phyloP scores from a whole-genome alignment of 176 grass and related monocot species.

The Triticum aestivum region DNA sequence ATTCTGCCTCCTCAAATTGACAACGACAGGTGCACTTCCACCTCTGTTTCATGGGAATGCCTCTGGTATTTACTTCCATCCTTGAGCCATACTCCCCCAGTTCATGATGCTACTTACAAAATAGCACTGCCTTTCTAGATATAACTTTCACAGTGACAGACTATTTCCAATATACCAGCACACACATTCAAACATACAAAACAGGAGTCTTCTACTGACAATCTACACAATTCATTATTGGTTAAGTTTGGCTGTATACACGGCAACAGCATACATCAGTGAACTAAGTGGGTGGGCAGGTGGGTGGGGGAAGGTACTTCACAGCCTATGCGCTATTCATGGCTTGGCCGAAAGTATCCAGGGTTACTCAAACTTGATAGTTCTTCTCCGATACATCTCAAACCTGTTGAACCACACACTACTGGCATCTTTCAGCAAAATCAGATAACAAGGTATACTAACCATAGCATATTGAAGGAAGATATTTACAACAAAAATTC shows the following conservation, averaged over 20 bases:
- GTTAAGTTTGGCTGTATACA: conserved; percentile 7
- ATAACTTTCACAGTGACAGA: not conserved
- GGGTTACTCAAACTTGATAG: not conserved
- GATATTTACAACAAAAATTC: not conserved
- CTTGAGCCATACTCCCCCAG: not conserved
- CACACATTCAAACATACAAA: not conserved
- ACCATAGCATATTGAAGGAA: not conserved
- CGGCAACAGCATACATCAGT: not conserved
- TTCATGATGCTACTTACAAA: not conserved
- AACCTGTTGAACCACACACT: not conserved
- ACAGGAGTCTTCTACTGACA: not conserved
- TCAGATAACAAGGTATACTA: not conserved
- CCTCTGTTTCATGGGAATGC: not conserved
- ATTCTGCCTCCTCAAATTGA: not conserved
- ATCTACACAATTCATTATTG: not conserved
- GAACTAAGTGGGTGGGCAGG: not conserved
- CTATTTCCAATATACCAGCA: not conserved
- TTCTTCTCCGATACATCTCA: not conserved
- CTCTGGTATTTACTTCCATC: conserved; percentile 8
- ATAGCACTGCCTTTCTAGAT: not conserved
- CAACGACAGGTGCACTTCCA: not conserved
- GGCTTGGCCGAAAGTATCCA: not conserved
- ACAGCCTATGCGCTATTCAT: not conserved
- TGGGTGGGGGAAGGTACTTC: not conserved
- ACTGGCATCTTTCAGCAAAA: conserved; percentile 10